Evolutionary conservation across 1,284 basidiomycete species (phyloP).

Genomic region (Mycena citricolor): DNA sequence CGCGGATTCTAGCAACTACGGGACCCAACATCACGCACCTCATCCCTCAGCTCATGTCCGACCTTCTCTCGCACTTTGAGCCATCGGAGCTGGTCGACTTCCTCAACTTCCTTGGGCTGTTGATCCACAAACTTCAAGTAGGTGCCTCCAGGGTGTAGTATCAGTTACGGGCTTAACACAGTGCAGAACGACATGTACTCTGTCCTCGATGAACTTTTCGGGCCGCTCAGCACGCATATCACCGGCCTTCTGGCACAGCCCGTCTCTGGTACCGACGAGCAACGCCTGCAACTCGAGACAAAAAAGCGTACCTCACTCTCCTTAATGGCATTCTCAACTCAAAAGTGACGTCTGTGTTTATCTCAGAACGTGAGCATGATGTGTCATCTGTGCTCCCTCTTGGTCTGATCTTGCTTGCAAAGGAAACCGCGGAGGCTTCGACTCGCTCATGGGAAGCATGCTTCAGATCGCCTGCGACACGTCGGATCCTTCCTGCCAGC

Average conservation of each 20-base stretch:
- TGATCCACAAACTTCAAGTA: constrained; percentile 93
- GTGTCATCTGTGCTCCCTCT: constrained; percentile 1
- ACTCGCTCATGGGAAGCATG: constrained; percentile 70
- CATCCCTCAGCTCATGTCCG: constrained; percentile 85
- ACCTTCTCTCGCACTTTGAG: constrained; percentile 89
- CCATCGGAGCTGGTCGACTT: constrained; percentile 94
- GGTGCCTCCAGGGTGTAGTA: constrained; percentile 25
- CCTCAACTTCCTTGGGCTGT: constrained; percentile 88
- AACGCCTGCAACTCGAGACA: constrained; percentile 79
- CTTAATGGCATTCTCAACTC: constrained; percentile 82
- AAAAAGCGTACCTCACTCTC: constrained; percentile 86
- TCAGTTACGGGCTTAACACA: not conserved
- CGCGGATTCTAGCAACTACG: constrained; percentile 88
- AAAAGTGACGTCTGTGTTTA: constrained; percentile 82
- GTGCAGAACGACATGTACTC: constrained; percentile 74
- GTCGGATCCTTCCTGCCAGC: constrained; percentile 75
- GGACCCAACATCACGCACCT: constrained; percentile 80
- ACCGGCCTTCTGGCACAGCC: constrained; percentile 81
- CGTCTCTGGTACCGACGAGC: constrained; percentile 89
- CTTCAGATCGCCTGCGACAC: constrained; percentile 75
- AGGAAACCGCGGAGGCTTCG: constrained; percentile 84
- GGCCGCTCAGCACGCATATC: constrained; percentile 85
- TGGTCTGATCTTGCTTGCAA: constrained; percentile 10
- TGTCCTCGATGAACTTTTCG: constrained; percentile 89
- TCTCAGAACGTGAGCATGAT: constrained; percentile 74